Percentiles rank a stretch among this genome's conserved stretches.
Evolutionary conservation across 768 basidiomycete species (phyloP).

Genomic region (Pulveroboletus sp.): DNA sequence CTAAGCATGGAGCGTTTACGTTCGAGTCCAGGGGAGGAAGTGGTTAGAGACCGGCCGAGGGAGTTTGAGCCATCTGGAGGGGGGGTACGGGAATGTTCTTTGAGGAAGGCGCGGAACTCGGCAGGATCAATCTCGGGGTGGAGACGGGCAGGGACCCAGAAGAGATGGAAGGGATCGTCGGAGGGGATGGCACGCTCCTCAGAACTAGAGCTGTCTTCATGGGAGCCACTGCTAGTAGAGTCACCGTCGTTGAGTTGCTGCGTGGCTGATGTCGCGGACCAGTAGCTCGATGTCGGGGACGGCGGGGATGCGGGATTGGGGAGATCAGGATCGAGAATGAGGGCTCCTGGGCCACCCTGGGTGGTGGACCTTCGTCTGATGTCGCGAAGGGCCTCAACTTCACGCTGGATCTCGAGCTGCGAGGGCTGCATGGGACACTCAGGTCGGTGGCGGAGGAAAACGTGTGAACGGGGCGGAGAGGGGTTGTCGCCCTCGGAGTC

Average conservation of each 20-base stretch:
- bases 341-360: conserved; percentile 68
- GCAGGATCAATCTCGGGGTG: conserved; percentile 98
- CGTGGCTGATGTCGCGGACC: conserved; percentile 36
- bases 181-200: conserved; percentile 32
- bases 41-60: conserved; percentile 42
- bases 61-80: conserved; percentile 45
- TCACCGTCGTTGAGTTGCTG: conserved; percentile 43
- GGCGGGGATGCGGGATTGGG: conserved; percentile 65
- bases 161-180: conserved; percentile 86
- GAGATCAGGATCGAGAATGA: conserved; percentile 88
- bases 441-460: conserved; percentile 4
- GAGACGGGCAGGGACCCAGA: conserved; percentile 96
- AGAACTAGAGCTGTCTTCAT: conserved; percentile 37
- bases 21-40: conserved; percentile 49
- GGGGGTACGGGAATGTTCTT: conserved; percentile 77
- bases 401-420: conserved; percentile 79
- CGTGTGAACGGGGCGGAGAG: conserved; percentile 11
- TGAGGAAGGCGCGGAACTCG: conserved; percentile 92
- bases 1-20: conserved; percentile 93
- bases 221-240: conserved; percentile 39
- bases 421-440: conserved; percentile 60
- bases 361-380: conserved; percentile 79
- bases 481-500: conserved; percentile 6
- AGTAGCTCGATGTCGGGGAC: conserved; percentile 53
- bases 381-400: conserved; percentile 82